These are phyloP conservation scores for Candida schatavii DNA, from an alignment of 805 yeast species.

Conservation along the genomic window DNA sequence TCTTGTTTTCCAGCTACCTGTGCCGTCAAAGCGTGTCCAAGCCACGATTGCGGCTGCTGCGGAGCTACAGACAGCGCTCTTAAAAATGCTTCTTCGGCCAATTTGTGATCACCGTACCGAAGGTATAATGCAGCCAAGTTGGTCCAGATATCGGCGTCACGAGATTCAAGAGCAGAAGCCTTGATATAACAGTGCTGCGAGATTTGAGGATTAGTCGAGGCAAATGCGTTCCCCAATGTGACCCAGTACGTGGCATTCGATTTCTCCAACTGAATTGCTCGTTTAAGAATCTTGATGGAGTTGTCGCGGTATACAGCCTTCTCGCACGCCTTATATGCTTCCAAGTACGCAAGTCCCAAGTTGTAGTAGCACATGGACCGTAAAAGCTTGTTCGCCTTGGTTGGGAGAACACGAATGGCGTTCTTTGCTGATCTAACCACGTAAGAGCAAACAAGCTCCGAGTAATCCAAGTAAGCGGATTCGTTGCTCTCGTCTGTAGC, in stretches of 20 bases:
- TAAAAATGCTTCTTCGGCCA: constrained; percentile 70
- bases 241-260: constrained; percentile 76
- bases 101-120: constrained; percentile 59
- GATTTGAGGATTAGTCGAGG: constrained; percentile 60
- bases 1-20: constrained; percentile 46
- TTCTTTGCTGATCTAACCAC: constrained; percentile 47
- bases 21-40: constrained; percentile 73
- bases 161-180: constrained; percentile 67
- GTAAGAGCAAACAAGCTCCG: constrained; percentile 36
- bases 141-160: constrained; percentile 71
- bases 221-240: constrained; percentile 74
- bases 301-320: constrained; percentile 37
- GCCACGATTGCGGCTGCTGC: constrained; percentile 71
- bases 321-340: constrained; percentile 29
- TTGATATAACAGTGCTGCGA: constrained; percentile 93
- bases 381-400: constrained; percentile 44
- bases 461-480: constrained; percentile 11
- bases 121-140: constrained; percentile 78
- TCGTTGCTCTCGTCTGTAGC: constrained; percentile 9
- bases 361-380: constrained; percentile 61
- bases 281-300: constrained; percentile 58
- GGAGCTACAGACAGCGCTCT: constrained; percentile 84
- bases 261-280: constrained; percentile 69
- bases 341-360: constrained; percentile 63
- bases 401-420: constrained; percentile 36